phyloP scores from a whole-genome alignment of 2,329 filamentous ascomycete species.

The Pseudocercospora musae region DNA sequence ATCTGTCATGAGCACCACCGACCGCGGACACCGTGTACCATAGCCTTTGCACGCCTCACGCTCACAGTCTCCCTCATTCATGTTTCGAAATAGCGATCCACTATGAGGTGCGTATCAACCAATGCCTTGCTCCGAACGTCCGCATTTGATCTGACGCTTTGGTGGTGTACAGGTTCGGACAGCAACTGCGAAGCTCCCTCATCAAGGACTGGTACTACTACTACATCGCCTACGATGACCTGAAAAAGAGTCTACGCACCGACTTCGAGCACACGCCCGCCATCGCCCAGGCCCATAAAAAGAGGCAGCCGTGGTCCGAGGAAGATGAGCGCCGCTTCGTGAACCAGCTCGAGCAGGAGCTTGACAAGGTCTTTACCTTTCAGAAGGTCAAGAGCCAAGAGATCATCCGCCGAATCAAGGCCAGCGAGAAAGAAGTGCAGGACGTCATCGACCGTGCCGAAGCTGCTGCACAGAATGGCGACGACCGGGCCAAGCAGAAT shows the following conservation, averaged over 20 bases:
- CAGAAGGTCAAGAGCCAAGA: slow-evolving; percentile 97
- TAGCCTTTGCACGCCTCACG: background rate
- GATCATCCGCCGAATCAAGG: slow-evolving; percentile 84
- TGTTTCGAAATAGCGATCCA: background rate
- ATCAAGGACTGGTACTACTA: slow-evolving; percentile 98
- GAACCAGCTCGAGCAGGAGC: slow-evolving; percentile 77
- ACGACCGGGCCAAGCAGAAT: slow-evolving; percentile 36
- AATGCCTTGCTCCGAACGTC: slow-evolving; percentile 1
- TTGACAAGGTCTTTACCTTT: slow-evolving; percentile 97
- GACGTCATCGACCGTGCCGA: slow-evolving; percentile 73
- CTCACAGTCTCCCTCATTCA: too few species aligned
- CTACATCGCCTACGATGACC: slow-evolving; percentile 95
- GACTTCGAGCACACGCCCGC: slow-evolving; percentile 56
- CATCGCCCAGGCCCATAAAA: slow-evolving; percentile 35
- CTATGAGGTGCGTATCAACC: slow-evolving; percentile 12
- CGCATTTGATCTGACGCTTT: too few species aligned
- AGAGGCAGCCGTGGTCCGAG: slow-evolving; percentile 70
- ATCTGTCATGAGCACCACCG: background rate
- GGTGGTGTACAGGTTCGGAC: slow-evolving; percentile 67
- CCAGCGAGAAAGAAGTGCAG: slow-evolving; percentile 83
- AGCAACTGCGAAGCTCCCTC: slow-evolving; percentile 91
- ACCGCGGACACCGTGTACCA: background rate
- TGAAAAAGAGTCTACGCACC: slow-evolving; percentile 82
- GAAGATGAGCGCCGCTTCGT: slow-evolving; percentile 91
- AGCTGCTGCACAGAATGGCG: slow-evolving; percentile 43